These are phyloP conservation scores for Eucalyptus erythrocorys DNA, from an alignment of 345 rosid genomes.

Conservation along the genomic window DNA sequence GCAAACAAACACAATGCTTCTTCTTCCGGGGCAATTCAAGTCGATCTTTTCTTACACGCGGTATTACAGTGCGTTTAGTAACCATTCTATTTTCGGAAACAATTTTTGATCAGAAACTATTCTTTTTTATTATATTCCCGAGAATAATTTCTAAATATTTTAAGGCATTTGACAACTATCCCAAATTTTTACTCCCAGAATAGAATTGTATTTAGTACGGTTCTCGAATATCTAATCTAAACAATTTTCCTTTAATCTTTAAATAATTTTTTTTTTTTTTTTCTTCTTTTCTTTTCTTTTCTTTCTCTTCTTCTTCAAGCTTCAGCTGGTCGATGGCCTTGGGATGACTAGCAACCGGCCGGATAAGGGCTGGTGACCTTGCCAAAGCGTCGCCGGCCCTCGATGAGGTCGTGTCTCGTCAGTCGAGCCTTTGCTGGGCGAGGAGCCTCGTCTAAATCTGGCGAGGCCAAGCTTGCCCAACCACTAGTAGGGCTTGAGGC, in stretches of 20 bases:
- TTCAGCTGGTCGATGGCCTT: rapidly evolving
- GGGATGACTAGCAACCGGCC: rapidly evolving
- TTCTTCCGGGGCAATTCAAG: too few relatives aligned
- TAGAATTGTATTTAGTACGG: rapidly evolving
- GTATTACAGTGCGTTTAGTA: rapidly evolving
- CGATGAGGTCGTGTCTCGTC: rapidly evolving
- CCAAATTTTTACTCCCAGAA: rapidly evolving
- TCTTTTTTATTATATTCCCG: too few relatives aligned
- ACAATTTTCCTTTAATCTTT: too few relatives aligned
- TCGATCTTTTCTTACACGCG: too few relatives aligned
- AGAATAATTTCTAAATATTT: rapidly evolving
- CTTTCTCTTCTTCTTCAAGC: too few relatives aligned
- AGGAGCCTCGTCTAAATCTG: rapidly evolving
- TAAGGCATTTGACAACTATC: rapidly evolving
- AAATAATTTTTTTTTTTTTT: rapidly evolving
- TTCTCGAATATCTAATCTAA: rapidly evolving
- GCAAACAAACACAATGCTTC: too few relatives aligned
- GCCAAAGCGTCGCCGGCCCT: rapidly evolving
- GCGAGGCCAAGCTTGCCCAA: too few relatives aligned
- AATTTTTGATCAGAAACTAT: rapidly evolving
- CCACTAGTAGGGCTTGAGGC: rapidly evolving
- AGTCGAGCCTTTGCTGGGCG: rapidly evolving
- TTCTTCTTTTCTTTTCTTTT: too few relatives aligned
- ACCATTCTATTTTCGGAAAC: rapidly evolving
- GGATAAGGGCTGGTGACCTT: rapidly evolving